Base-by-base conservation (phyloP, 169 alveolate species). In the Eimeria tenella region DNA sequence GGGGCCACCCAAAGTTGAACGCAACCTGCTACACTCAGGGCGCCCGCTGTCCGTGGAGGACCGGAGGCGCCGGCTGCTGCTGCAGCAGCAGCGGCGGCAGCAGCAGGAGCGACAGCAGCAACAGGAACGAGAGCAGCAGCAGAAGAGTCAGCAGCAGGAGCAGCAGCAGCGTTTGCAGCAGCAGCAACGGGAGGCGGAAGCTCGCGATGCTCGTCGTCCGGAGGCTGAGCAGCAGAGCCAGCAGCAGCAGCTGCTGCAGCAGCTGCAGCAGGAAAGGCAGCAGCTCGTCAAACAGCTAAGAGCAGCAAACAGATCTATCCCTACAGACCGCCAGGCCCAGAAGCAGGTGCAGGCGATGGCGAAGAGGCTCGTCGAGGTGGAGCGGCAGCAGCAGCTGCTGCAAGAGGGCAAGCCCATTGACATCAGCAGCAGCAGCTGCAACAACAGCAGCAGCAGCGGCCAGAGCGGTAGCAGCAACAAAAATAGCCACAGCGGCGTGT, bases 261-360 rank as follows among this genome's bases (percentile, higher is more conserved):
- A 70, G 79, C 50, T 70, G 50, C 79, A 70, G 79, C 79, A 70
- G 50, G 79, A 70, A 49, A n/a, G 79, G 79, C 79, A 70, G 79
- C 79, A 70, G 50, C 8, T 70, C 4, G 50, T 70, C 50, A 70
- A 70, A 9, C 79, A 70, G 79, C 79, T 70, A n/a, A 70, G 42
- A n/a, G 21, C 79, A 25, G 79, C 79, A 70, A 25, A 25, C 50
- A 3, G 79, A 5, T 19, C 50, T 70, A 49, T 25, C 3, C 19
- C 21, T 9, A 13, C 3, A 4, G 79, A 70, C 31, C 50, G 79
- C 4, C 79, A 70, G 42, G 79, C 79, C 3, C 79, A 70, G 79
- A 70, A 70, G 52, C 53, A 70, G 31, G 79, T 70, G 5, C 79
- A 25, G 5, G 79, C 11, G 2, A 2, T 70, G 50, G 21, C 50